These are phyloP conservation scores for Fusarium citri DNA, from an alignment of 2,329 filamentous ascomycete genomes.

Conservation along the genomic window DNA sequence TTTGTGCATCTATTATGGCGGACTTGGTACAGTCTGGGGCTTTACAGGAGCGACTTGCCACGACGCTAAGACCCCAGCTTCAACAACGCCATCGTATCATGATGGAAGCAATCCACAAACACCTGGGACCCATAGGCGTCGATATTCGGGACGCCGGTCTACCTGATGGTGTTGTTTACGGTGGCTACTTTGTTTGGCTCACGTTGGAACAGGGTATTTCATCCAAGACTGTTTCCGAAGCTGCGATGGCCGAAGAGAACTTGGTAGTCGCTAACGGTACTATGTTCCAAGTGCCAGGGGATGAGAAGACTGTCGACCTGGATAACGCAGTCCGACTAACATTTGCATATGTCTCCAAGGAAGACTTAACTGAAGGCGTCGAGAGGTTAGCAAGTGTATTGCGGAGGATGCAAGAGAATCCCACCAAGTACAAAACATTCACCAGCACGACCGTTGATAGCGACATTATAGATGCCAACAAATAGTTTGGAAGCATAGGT, in stretches of 20 bases:
- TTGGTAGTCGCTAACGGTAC: conserved; percentile 75
- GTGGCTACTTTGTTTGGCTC: conserved; percentile 91
- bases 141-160: conserved; percentile 53
- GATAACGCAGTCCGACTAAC: conserved; percentile 72
- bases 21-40: conserved; percentile 59
- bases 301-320: conserved; percentile 66
- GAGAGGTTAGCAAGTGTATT: conserved; percentile 67
- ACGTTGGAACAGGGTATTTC: conserved; percentile 65
- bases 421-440: conserved; percentile 43
- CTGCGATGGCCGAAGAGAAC: conserved; percentile 71
- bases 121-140: conserved; percentile 73
- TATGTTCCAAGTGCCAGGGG: conserved; percentile 75
- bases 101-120: conserved; percentile 66
- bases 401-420: conserved; percentile 48
- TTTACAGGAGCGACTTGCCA: conserved; percentile 58
- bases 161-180: conserved; percentile 64
- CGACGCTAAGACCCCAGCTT: conserved; percentile 58
- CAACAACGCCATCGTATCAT: conserved; percentile 62
- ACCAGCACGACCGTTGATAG: conserved; percentile 19
- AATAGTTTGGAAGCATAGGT: conserved; percentile 38
- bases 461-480: conserved; percentile 41
- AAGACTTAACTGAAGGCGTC: conserved; percentile 74
- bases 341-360: conserved; percentile 78
- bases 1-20: conserved; percentile 64
- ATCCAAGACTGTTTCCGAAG: conserved; percentile 66